phyloP scores from a whole-genome alignment of 2,329 filamentous ascomycete species.

The Colletotrichum euphorbiae region DNA sequence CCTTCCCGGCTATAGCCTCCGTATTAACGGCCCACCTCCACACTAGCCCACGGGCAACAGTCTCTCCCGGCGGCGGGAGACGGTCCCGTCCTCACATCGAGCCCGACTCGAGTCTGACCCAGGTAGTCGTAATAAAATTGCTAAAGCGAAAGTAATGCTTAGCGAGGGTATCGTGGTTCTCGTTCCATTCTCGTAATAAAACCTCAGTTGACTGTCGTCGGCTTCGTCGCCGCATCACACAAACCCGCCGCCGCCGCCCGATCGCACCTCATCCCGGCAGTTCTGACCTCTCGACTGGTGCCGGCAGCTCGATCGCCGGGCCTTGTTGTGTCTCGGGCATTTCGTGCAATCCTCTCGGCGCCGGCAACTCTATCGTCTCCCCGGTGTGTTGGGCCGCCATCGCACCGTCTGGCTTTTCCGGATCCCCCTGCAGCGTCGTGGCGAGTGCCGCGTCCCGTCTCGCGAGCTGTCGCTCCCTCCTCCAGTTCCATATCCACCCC shows the following conservation, averaged over 20 bases:
- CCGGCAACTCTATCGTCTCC: conserved; percentile 26
- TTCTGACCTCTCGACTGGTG: conserved; percentile 33
- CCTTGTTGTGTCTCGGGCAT: conserved; percentile 37
- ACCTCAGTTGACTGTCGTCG: background rate
- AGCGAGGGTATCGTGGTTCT: conserved; percentile 39
- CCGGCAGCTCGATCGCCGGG: conserved; percentile 25
- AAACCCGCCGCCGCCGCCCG: too few relatives aligned
- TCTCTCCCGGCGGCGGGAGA: background rate
- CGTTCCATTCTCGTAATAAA: conserved; percentile 23
- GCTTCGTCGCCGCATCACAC: too few relatives aligned
- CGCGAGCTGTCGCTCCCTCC: conserved; percentile 15
- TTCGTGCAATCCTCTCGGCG: conserved; percentile 32
- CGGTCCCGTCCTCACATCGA: conserved; percentile 13
- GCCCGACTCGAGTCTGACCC: conserved; percentile 1
- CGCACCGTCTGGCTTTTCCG: conserved; percentile 31
- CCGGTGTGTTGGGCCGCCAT: conserved; percentile 7
- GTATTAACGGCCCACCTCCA: conserved; percentile 7
- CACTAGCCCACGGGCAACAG: background rate
- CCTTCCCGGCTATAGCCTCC: background rate
- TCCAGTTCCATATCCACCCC: conserved; percentile 37
- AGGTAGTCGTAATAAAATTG: conserved; percentile 5
- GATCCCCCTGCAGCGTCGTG: conserved; percentile 27
- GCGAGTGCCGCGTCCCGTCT: conserved; percentile 23
- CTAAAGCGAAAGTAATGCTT: conserved; percentile 18
- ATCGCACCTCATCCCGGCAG: conserved; percentile 27